Evolutionary conservation across 2,329 filamentous ascomycete genomes (phyloP).

Genomic region (Aureobasidium sp.): DNA sequence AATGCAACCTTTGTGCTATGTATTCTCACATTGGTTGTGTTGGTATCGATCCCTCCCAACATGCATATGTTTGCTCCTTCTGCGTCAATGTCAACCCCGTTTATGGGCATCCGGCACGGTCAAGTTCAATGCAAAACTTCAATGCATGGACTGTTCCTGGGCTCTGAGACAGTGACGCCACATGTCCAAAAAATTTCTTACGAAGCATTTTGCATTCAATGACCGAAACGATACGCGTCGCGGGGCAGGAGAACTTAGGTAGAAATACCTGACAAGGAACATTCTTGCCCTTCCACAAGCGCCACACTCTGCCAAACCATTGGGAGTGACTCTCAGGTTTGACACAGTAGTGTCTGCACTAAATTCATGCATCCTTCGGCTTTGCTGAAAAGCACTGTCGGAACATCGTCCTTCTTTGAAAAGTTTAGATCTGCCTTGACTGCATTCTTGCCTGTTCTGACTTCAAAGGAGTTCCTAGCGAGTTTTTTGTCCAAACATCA

Average conservation of each 20-base stretch:
- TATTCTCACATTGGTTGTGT: conserved; percentile 56
- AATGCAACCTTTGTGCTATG: conserved; percentile 58
- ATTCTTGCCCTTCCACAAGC: too few relatives aligned
- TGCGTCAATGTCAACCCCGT: conserved; percentile 27
- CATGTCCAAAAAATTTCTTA: not conserved
- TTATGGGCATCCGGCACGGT: conserved; percentile 1
- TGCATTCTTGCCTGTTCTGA: not conserved
- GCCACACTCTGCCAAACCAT: not conserved
- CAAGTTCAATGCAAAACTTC: conserved; percentile 9
- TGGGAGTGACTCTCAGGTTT: not conserved
- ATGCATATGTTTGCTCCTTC: conserved; percentile 46
- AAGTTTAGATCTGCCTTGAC: not conserved
- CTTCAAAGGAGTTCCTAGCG: not conserved
- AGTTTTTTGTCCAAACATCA: not conserved
- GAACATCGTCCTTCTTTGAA: not conserved
- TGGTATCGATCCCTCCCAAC: conserved; percentile 43
- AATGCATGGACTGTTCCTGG: conserved; percentile 7
- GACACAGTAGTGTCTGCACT: too few relatives aligned
- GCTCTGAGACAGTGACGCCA: conserved; percentile 1
- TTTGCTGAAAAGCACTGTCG: not conserved
- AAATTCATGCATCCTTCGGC: not conserved
- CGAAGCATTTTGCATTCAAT: not conserved
- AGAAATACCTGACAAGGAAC: not conserved
- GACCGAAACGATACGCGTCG: conserved; percentile 1
- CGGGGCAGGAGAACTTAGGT: conserved; percentile 18